Base-by-base conservation (phyloP, 2,329 filamentous ascomycete species). In the Epichloe amarillans region DNA sequence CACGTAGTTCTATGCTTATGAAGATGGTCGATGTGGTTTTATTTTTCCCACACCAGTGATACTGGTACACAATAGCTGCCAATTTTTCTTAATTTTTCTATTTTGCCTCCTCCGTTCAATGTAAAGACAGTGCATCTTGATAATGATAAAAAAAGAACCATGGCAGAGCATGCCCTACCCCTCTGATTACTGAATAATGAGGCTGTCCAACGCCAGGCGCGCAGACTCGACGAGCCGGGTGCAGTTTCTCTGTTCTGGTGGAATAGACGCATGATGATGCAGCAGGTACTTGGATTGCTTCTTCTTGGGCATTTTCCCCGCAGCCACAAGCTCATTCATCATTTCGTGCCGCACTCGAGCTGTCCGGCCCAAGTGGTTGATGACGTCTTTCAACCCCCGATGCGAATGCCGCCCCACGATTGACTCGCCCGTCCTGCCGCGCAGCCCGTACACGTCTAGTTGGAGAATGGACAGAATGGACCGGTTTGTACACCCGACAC, bases 401-500 rank as follows among this genome's bases (percentile, higher is more conserved):
- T 76, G 72, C 39, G 64, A 57, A 5, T 50, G 39, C 30, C 58
- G 56, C 44, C 60, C 35, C 10, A 39, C 50, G 12, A 52, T 47
- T 1, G 52, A 47, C 4, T 46, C 43, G 8, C 53, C 53, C 7
- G 30, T 26, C n/a, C 54, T 48, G 21, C 58, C 57, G 61, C 58
- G 58, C 30, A 76, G 58, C 0, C 79, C 79, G 59, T 82, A 80
- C 7, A 83, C 72, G 57, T 83, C 79, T 12, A 76, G 57, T 52
- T 72, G 73, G 17, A 83, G 63, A 51, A 83, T 64, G 2, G 74
- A 73, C 14, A 83, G 63, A 51, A 83, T 64, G 2, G 74, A 73
- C 14, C 78, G 69, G 40, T 8, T n/a, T 26, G 23, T 37, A 40
- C 37, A 21, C 12, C 5, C 10, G 43, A 47, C 38, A 17, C 23